Percentiles rank a stretch among this genome's conserved stretches.
These are phyloP conservation scores for Castanea mollissima DNA, from an alignment of 306 rosid species.

Conservation along the genomic window DNA sequence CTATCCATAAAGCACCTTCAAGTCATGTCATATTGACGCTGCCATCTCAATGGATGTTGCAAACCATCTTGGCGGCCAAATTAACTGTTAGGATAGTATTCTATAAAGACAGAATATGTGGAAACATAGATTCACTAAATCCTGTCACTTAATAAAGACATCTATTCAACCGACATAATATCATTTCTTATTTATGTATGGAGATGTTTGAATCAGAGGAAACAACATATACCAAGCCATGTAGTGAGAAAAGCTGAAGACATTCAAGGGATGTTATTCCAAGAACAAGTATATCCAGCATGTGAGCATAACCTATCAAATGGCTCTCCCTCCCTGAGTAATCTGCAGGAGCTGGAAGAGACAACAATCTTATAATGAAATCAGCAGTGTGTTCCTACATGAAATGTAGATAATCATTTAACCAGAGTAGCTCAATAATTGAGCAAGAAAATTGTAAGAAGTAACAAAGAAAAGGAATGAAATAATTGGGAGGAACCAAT, in stretches of 20 bases:
- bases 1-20: background rate
- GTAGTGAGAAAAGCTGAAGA: slow-evolving; percentile 83
- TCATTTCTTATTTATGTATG: background rate
- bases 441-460: background rate
- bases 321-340: slow-evolving; percentile 62
- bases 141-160: background rate
- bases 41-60: background rate
- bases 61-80: background rate
- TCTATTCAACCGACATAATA: slow-evolving; percentile 5
- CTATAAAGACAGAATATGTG: background rate
- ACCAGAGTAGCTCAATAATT: slow-evolving; percentile 21
- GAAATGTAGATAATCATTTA: slow-evolving; percentile 19
- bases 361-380: slow-evolving; percentile 76
- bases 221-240: slow-evolving; percentile 77
- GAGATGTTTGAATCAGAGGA: background rate
- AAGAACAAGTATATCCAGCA: slow-evolving; percentile 74
- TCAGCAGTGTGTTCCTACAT: slow-evolving; percentile 90
- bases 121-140: too few species aligned
- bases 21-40: background rate
- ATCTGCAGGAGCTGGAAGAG: slow-evolving; percentile 73
- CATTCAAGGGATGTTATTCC: slow-evolving; percentile 90
- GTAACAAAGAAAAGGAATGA: background rate
- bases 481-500: background rate
- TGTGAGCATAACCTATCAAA: slow-evolving; percentile 74
- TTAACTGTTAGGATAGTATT: background rate